These are phyloP conservation scores for Diaporthe sp. DNA, from an alignment of 2,329 filamentous ascomycete species.

Conservation along the genomic window DNA sequence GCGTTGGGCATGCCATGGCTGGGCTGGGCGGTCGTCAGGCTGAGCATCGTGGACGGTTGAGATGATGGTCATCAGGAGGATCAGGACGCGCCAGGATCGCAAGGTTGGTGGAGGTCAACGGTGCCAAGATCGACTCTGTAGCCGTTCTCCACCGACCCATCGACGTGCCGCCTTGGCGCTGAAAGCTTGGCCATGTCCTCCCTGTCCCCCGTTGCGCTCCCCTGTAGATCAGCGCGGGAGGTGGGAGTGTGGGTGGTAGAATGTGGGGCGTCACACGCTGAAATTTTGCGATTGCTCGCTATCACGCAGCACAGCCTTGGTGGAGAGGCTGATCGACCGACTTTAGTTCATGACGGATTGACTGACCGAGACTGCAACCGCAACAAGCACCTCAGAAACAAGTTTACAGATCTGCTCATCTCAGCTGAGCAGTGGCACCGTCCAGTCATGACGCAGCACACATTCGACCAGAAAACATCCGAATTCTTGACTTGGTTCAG, in stretches of 20 bases:
- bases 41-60: background rate
- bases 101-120: background rate
- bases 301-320: constrained; percentile 23
- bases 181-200: constrained; percentile 20
- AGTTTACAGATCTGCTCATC: background rate
- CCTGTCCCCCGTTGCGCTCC: background rate
- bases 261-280: constrained; percentile 19
- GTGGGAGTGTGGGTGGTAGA: constrained; percentile 3
- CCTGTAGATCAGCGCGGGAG: constrained; percentile 19
- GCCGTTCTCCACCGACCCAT: background rate
- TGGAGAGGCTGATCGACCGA: constrained; percentile 22
- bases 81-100: background rate
- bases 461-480: constrained; percentile 59
- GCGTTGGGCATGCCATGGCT: background rate
- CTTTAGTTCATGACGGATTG: background rate
- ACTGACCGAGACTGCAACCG: constrained; percentile 14
- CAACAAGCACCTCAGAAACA: background rate
- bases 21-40: background rate
- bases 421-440: background rate
- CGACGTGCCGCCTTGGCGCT: constrained; percentile 27
- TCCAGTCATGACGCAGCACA: constrained; percentile 24
- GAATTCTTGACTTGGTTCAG: constrained; percentile 69
- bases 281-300: constrained; percentile 14
- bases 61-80: background rate
- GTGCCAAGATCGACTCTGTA: background rate